Evolutionary conservation across 768 basidiomycete species (phyloP).

Genomic region (Lactarius sp.): DNA sequence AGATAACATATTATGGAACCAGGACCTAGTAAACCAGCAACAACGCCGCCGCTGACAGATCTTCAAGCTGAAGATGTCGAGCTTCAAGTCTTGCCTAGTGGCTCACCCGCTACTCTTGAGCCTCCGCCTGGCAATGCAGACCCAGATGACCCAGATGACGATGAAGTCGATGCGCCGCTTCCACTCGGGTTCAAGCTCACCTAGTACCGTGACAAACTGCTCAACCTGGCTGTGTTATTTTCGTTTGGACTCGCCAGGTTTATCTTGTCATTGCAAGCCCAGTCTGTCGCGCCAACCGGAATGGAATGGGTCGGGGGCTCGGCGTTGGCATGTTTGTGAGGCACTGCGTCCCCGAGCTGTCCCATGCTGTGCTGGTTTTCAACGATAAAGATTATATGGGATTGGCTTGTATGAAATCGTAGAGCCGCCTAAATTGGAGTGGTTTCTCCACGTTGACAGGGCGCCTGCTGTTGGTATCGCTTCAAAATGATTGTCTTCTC

Average conservation of each 20-base stretch:
- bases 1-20: background rate
- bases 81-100: background rate
- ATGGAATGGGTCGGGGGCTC: conserved; percentile 5
- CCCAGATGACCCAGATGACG: background rate
- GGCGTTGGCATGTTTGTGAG: background rate
- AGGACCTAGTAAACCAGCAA: background rate
- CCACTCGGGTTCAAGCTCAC: conserved; percentile 10
- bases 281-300: background rate
- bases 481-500: background rate
- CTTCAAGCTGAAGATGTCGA: background rate
- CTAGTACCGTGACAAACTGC: background rate
- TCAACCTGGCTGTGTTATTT: background rate
- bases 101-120: background rate
- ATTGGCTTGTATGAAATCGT: conserved; percentile 2
- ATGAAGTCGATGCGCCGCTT: background rate
- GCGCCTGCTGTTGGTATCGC: background rate
- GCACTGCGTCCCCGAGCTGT: background rate
- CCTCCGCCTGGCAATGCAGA: background rate
- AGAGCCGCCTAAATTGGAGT: background rate
- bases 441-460: conserved; percentile 8
- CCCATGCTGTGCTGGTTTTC: background rate
- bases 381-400: background rate
- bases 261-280: background rate
- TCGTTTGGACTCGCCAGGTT: conserved; percentile 1
- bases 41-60: background rate